phyloP scores from a whole-genome alignment of 164 flowering plant species.

The Macadamia tetraphylla region DNA sequence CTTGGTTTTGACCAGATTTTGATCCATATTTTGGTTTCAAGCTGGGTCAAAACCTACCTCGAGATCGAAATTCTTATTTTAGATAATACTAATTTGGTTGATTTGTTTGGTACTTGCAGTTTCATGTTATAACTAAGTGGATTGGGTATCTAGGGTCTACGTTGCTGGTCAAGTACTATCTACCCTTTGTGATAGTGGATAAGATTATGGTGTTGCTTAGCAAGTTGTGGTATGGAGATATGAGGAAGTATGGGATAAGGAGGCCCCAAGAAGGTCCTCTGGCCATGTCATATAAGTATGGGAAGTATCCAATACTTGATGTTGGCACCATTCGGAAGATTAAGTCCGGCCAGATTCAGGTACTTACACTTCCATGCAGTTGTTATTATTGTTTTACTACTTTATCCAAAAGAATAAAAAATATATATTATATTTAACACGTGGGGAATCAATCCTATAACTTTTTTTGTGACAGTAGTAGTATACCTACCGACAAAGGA shows the following conservation, averaged over 20 bases:
- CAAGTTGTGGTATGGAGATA: conserved; percentile 28
- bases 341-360: conserved; percentile 37
- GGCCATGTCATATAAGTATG: conserved; percentile 19
- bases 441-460: too few relatives aligned
- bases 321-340: conserved; percentile 37
- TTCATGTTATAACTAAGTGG: conserved; percentile 30
- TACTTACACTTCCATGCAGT: background rate
- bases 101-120: conserved; percentile 14
- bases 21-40: too few relatives aligned
- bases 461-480: too few relatives aligned
- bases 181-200: conserved; percentile 32
- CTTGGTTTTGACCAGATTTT: too few relatives aligned
- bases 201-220: conserved; percentile 15
- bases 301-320: conserved; percentile 34
- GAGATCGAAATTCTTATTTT: too few relatives aligned
- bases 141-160: conserved; percentile 16
- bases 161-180: conserved; percentile 11
- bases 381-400: too few relatives aligned
- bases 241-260: conserved; percentile 27
- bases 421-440: too few relatives aligned
- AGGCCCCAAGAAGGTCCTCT: conserved; percentile 41
- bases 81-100: too few relatives aligned
- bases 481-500: too few relatives aligned
- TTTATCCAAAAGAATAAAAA: too few relatives aligned
- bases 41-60: too few relatives aligned